Evolutionary conservation across 192 early-diverging fungal genomes (phyloP).

Genomic region (Backusella westeae): DNA sequence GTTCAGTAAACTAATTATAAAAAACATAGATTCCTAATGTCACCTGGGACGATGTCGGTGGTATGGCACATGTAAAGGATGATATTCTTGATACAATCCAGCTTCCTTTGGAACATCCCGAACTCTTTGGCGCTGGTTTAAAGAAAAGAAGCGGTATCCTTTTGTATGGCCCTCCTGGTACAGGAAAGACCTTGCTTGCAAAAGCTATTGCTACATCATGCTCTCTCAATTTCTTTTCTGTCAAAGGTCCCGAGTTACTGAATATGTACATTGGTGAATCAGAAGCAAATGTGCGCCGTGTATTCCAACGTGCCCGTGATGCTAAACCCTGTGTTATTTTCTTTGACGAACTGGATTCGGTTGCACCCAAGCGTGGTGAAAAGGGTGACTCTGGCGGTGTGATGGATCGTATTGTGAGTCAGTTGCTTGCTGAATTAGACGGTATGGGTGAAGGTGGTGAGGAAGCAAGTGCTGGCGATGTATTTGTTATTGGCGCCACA

Average conservation of each 20-base stretch:
- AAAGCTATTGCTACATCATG: slow-evolving; percentile 99
- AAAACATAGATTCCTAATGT: slow-evolving; percentile 83
- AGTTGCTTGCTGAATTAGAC: slow-evolving; percentile 95
- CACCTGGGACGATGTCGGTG: slow-evolving; percentile 98
- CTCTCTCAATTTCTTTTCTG: slow-evolving; percentile 96
- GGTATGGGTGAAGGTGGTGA: slow-evolving; percentile 69
- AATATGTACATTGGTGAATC: slow-evolving; percentile 99
- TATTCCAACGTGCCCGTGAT: slow-evolving; percentile 95
- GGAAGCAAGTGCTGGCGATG: slow-evolving; percentile 55
- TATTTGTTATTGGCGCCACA: slow-evolving; percentile 99
- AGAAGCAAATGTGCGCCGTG: slow-evolving; percentile 93
- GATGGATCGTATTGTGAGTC: slow-evolving; percentile 98
- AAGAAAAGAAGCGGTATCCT: slow-evolving; percentile 93
- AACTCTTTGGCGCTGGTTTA: slow-evolving; percentile 92
- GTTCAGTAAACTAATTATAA: not conserved
- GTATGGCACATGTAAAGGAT: slow-evolving; percentile 87
- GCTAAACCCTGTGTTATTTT: slow-evolving; percentile 98
- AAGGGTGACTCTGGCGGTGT: slow-evolving; percentile 99
- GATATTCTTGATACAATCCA: slow-evolving; percentile 96
- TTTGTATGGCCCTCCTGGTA: slow-evolving; percentile 97
- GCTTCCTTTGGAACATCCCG: slow-evolving; percentile 92
- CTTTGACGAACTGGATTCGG: slow-evolving; percentile 98
- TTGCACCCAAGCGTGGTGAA: slow-evolving; percentile 96
- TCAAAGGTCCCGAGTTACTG: slow-evolving; percentile 98
- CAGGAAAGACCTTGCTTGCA: slow-evolving; percentile 97